phyloP scores from a whole-genome alignment of 495 filamentous ascomycete genomes.

The Hypoxylon fuscum region DNA sequence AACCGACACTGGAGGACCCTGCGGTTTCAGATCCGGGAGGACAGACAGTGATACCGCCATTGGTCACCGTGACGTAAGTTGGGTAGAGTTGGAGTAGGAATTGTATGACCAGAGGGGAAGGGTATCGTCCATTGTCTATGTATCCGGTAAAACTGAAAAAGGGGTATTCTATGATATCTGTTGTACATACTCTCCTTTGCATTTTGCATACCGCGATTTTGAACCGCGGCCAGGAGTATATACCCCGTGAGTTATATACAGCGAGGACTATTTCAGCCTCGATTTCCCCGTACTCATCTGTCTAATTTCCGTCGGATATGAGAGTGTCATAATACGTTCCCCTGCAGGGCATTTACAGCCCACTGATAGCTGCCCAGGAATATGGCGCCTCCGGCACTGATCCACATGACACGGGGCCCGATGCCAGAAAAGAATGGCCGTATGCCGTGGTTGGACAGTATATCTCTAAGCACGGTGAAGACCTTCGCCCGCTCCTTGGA shows the following conservation, averaged over 20 bases:
- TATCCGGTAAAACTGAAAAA: constrained; percentile 36
- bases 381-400: constrained; percentile 89
- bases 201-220: background rate
- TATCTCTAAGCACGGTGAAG: constrained; percentile 66
- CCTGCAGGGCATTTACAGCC: constrained; percentile 76
- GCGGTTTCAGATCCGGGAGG: constrained; percentile 35
- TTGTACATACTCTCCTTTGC: constrained; percentile 36
- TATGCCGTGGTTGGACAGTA: constrained; percentile 74
- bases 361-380: constrained; percentile 97
- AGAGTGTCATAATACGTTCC: constrained; percentile 38
- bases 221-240: constrained; percentile 20
- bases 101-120: constrained; percentile 22
- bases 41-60: constrained; percentile 22
- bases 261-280: constrained; percentile 13
- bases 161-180: constrained; percentile 39
- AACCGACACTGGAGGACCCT: constrained; percentile 35
- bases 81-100: background rate
- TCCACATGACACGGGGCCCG: constrained; percentile 91
- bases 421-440: constrained; percentile 88
- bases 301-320: constrained; percentile 3
- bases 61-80: constrained; percentile 29
- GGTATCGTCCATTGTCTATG: constrained; percentile 38
- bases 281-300: constrained; percentile 7
- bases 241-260: constrained; percentile 32
- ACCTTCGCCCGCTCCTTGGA: constrained; percentile 68